These are phyloP conservation scores for Narthecium ossifragum DNA, from an alignment of 106 monocot species.

Conservation along the genomic window DNA sequence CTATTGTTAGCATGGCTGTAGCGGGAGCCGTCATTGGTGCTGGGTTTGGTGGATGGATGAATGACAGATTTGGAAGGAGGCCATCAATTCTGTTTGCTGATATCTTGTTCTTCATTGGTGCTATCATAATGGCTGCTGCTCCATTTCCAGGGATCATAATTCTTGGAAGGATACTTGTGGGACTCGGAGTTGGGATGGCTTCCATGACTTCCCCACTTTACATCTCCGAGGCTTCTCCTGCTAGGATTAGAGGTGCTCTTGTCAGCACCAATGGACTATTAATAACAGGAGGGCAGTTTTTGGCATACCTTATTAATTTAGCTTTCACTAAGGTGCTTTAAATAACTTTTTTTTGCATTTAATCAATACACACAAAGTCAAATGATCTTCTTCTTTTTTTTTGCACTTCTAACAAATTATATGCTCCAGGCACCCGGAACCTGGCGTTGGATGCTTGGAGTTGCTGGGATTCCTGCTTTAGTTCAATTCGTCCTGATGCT, in stretches of 20 bases:
- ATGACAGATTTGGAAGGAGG: slow-evolving; percentile 68
- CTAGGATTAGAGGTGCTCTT: slow-evolving; percentile 77
- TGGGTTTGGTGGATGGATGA: slow-evolving; percentile 80
- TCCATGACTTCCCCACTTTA: slow-evolving; percentile 94
- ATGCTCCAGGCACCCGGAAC: slow-evolving; percentile 55
- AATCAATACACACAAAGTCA: no score
- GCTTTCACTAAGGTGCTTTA: slow-evolving; percentile 67
- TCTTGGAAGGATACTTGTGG: slow-evolving; percentile 81
- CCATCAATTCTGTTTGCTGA: slow-evolving; percentile 66
- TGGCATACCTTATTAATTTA: slow-evolving; percentile 86
- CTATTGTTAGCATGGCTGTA: slow-evolving; percentile 98
- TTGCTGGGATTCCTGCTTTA: slow-evolving; percentile 68
- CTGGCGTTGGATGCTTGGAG: slow-evolving; percentile 92
- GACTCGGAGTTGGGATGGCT: slow-evolving; percentile 92
- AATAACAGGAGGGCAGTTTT: slow-evolving; percentile 88
- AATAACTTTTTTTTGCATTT: background rate
- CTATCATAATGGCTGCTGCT: slow-evolving; percentile 68
- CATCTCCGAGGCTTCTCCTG: slow-evolving; percentile 95
- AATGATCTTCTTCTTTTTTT: background rate
- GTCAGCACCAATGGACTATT: slow-evolving; percentile 84
- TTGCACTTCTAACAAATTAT: background rate
- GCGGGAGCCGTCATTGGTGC: slow-evolving; percentile 90
- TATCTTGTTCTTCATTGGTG: slow-evolving; percentile 71
- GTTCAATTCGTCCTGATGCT: slow-evolving; percentile 68
- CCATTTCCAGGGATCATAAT: slow-evolving; percentile 65